These are phyloP conservation scores for Russula sp. DNA, from an alignment of 768 basidiomycete genomes.

Conservation along the genomic window DNA sequence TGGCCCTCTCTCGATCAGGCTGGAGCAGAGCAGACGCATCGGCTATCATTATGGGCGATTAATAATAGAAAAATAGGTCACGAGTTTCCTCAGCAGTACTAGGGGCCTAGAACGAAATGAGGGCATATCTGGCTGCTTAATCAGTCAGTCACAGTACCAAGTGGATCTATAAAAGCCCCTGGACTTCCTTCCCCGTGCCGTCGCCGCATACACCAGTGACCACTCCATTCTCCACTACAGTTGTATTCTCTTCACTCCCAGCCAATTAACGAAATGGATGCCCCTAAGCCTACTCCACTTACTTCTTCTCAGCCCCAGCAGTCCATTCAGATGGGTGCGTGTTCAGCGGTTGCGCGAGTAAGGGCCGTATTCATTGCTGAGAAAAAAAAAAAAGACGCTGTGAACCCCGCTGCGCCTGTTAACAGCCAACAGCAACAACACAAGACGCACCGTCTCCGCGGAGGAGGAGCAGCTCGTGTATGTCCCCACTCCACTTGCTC, in stretches of 20 bases:
- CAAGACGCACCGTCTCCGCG: constrained; percentile 56
- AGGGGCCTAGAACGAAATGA: background rate
- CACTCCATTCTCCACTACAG: background rate
- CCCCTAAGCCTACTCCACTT: constrained; percentile 29
- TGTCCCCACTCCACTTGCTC: background rate
- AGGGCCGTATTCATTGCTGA: background rate
- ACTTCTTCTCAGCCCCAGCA: constrained; percentile 54
- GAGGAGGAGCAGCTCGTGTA: constrained; percentile 52
- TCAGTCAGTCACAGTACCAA: background rate
- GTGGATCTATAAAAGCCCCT: constrained; percentile 5
- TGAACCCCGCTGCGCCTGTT: constrained; percentile 39
- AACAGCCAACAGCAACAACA: constrained; percentile 34
- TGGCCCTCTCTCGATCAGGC: too few relatives aligned
- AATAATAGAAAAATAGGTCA: background rate
- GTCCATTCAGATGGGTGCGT: constrained; percentile 59
- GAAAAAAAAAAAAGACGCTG: constrained; percentile 35
- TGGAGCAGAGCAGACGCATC: too few relatives aligned
- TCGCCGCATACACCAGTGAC: background rate
- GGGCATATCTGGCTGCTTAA: background rate
- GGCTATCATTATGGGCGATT: too few relatives aligned
- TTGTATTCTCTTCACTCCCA: background rate
- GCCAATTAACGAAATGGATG: constrained; percentile 27
- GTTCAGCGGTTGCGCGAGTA: background rate
- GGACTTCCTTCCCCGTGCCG: background rate
- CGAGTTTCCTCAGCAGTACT: background rate